Evolutionary conservation across 1,284 basidiomycete species (phyloP), one percentile per base, ranked within the genome.

Genomic region (Puccinia coronata): DNA sequence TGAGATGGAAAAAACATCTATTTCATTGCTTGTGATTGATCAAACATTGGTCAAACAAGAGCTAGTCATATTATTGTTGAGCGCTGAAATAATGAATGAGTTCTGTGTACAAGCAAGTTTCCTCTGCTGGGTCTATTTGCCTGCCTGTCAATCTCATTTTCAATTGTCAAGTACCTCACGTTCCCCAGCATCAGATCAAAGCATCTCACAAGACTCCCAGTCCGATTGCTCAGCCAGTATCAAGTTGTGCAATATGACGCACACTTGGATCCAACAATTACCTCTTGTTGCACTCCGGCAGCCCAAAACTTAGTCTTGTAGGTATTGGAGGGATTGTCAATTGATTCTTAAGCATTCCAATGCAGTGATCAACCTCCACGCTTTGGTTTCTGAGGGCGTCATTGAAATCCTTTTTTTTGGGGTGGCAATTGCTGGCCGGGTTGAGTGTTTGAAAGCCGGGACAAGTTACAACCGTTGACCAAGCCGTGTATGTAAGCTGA

Each of bases 341-440:
- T 65, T 28, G n/a, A 28, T 36, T 51, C 20, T 76, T 76, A 14
- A 76, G 49, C 36, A 76, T 49, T 20, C 74, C 74, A 65, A 63
- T 76, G 39, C 34, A 28, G 36, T 76, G 74, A 25, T 76, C 74
- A 18, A 76, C 47, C 0, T n/a, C 23, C 20, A 77, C 75, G 23
- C 75, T 12, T 16, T 51, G 16, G 51, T 67, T 28, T 34, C 59
- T 65, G 11, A 77, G 47, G n/a, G 25, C n/a, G 12, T 65, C 49
- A 53, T 77, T 77, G 47, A 77, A 77, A 2, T 36, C 25, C 39
- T 65, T 39, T 28, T 77, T 77, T 16, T 70, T 16, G n/a, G 2
- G 23, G n/a, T 1, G 43, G 67, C 12, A 70, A 31, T 4, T 8
- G n/a, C 28, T 28, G n/a, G 2, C 67, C n/a, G 5, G 25, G 25